These are phyloP conservation scores for Ascochyta rabiei DNA, from an alignment of 2,329 filamentous ascomycete genomes.

Conservation along the genomic window DNA sequence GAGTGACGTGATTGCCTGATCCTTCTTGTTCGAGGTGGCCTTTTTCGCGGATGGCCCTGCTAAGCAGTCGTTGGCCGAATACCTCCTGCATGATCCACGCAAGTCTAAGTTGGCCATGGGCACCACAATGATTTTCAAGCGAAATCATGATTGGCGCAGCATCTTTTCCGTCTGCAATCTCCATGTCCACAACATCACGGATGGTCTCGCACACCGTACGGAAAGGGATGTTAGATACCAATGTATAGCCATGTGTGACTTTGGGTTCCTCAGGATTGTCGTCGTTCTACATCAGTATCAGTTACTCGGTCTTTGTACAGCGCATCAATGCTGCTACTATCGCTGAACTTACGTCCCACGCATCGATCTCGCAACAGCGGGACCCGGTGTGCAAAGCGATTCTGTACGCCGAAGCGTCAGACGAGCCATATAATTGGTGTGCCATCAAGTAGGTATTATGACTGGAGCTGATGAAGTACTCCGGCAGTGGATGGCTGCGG, in stretches of 20 bases:
- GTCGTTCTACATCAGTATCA: slow-evolving; percentile 43
- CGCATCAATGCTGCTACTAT: background rate
- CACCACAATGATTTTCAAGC: slow-evolving; percentile 70
- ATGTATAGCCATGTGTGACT: slow-evolving; percentile 72
- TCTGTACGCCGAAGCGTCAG: slow-evolving; percentile 67
- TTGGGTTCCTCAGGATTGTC: slow-evolving; percentile 68
- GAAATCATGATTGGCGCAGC: slow-evolving; percentile 68
- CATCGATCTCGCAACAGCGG: slow-evolving; percentile 75
- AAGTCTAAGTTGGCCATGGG: slow-evolving; percentile 65
- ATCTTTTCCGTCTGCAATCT: slow-evolving; percentile 55
- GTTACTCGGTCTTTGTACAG: background rate
- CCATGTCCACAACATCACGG: slow-evolving; percentile 65
- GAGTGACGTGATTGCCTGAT: slow-evolving; percentile 59
- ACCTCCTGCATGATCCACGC: slow-evolving; percentile 70
- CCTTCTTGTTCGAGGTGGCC: slow-evolving; percentile 62
- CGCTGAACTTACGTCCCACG: slow-evolving; percentile 62
- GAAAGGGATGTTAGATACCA: slow-evolving; percentile 70
- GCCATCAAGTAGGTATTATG: slow-evolving; percentile 76
- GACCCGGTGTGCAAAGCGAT: slow-evolving; percentile 67
- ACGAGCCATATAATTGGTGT: slow-evolving; percentile 70
- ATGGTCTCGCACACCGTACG: slow-evolving; percentile 70
- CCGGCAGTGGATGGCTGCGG: slow-evolving; percentile 65
- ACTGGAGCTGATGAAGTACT: slow-evolving; percentile 75
- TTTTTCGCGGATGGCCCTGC: slow-evolving; percentile 61
- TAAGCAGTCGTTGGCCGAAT: slow-evolving; percentile 65